phyloP scores from a whole-genome alignment of 2,329 filamentous ascomycete genomes.

The Coniochaeta sp. region DNA sequence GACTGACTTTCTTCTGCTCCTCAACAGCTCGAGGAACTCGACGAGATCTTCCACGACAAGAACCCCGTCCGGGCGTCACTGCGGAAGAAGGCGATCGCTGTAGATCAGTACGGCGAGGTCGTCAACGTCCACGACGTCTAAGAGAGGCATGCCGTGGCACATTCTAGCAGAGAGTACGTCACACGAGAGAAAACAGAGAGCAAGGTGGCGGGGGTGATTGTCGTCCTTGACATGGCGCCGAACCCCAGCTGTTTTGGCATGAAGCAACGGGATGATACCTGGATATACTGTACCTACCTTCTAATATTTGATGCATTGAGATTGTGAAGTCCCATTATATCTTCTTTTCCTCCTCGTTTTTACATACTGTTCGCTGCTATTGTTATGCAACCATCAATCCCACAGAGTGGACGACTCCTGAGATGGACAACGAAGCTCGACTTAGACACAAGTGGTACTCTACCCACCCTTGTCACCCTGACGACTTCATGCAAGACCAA shows the following conservation, averaged over 20 bases:
- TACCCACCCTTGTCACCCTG: neutral
- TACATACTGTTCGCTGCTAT: too few species aligned
- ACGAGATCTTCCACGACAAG: conserved; percentile 32
- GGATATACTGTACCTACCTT: too few species aligned
- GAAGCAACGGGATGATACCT: neutral
- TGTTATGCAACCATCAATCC: too few species aligned
- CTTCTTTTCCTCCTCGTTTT: too few species aligned
- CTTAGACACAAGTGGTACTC: neutral
- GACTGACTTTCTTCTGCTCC: neutral
- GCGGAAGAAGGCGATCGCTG: neutral
- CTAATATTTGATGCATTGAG: neutral
- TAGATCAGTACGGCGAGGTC: neutral
- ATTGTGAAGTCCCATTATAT: neutral
- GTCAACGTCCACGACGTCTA: conserved; percentile 2
- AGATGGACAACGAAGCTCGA: neutral
- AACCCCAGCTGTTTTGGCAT: neutral
- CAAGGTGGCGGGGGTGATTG: neutral
- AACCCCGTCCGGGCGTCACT: conserved; percentile 24
- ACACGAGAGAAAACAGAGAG: neutral
- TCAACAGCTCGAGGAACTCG: conserved; percentile 35
- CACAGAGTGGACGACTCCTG: too few species aligned
- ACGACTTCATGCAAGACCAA: neutral
- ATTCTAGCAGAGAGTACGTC: too few species aligned
- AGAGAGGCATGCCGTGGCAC: neutral
- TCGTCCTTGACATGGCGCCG: neutral